Conservation (phyloP, 805 yeast species). For the Metschnikowia rubicola region DNA sequence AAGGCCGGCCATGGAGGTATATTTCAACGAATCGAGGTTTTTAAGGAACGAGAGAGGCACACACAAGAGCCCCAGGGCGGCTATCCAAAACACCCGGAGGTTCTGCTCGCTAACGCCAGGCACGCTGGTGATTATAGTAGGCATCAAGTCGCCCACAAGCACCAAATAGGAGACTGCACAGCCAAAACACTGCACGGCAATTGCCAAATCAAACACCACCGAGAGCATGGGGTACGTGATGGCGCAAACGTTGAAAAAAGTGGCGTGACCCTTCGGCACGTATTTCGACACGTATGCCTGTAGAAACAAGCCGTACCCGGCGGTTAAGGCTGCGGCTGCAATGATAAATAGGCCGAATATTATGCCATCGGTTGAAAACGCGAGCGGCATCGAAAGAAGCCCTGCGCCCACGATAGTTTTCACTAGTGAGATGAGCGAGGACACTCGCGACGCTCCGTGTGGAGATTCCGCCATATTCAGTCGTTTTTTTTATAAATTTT, state of each 20-base stretch:
- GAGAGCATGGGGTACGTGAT: conserved; percentile 67
- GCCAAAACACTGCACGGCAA: conserved; percentile 76
- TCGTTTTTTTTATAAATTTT: neutral
- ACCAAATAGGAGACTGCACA: conserved; percentile 69
- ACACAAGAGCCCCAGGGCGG: conserved; percentile 40
- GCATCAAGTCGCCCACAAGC: conserved; percentile 72
- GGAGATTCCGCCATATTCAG: neutral
- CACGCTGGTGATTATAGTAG: conserved; percentile 44
- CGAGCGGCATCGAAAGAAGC: conserved; percentile 70
- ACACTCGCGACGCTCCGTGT: conserved; percentile 45
- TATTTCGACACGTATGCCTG: conserved; percentile 57
- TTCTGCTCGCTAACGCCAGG: conserved; percentile 20
- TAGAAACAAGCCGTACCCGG: conserved; percentile 64
- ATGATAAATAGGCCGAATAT: conserved; percentile 54
- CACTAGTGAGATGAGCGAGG: conserved; percentile 62
- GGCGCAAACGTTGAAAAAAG: conserved; percentile 64
- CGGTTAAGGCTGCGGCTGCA: conserved; percentile 58
- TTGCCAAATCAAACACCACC: conserved; percentile 67
- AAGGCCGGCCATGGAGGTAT: conserved; percentile 80
- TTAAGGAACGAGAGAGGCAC: conserved; percentile 71
- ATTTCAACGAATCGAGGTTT: conserved; percentile 76
- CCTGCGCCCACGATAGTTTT: conserved; percentile 85
- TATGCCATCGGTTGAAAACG: conserved; percentile 66
- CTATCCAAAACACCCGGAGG: conserved; percentile 58
- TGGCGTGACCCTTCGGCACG: conserved; percentile 58